Base-by-base conservation (phyloP, 2,329 filamentous ascomycete genomes). In the Didymella keratinophila region DNA sequence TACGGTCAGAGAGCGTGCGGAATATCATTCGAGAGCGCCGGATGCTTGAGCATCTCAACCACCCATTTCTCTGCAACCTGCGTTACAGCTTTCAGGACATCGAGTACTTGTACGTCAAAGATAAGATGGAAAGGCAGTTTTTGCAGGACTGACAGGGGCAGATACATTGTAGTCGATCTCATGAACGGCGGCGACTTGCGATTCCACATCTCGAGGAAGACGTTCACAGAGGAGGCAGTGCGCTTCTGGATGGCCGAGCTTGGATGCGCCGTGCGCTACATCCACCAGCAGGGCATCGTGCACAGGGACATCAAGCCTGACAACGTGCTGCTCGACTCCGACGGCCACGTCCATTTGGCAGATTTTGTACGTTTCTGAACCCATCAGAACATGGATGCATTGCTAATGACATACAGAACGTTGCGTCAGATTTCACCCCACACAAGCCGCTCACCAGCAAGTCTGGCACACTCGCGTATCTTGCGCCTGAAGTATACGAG, bases 51-150 rank as follows among this genome's bases (percentile, higher is more conserved):
- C 93, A 98, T 77, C 86, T 99, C 71, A 97, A 97, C 76, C 95
- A 99, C 74, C 93, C 94, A 25, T 99, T 98, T 78, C 90, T 99
- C 68, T 98, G 94, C 82, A 99, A 99, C 78, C 82, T 99, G 82
- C 91, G 95, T 71, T 99, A 98, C 81, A 97, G 93, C 80, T 99
- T 99, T 76, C 95, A 99, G 80, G 95, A 99, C 78, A 93, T 98
- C 70, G 95, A 99, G 78, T 99, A 99, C 80, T 90, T 99, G 92
- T 50, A 54, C n/a, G 56, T 53, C 8, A 27, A 8, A 41, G 20
- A 45, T 11, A 7, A 14, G 21, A 41, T 11, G 18, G 41, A 10
- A 14, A 45, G 9, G 8, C 12, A 37, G 32, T 12, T 20, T 18
- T 12, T 7, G 10, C 48, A 14, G 21, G 16, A 21, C 56, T 58